Conservation (phyloP, 305 asterid genomes). For the Coffea humblotiana region DNA sequence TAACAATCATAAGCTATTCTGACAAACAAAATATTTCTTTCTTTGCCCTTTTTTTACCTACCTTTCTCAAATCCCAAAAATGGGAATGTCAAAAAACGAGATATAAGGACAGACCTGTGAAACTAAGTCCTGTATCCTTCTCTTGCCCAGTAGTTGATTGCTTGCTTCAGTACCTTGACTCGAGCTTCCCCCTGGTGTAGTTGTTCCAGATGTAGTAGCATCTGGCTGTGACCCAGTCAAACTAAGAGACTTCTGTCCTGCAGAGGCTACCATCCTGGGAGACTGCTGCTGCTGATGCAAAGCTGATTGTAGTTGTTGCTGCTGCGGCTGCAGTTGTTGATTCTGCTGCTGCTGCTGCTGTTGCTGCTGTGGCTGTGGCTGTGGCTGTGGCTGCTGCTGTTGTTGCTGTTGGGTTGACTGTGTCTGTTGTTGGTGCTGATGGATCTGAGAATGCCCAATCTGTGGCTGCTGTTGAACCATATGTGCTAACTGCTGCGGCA, state of each 20-base stretch:
- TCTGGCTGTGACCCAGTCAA: slow-evolving; percentile 94
- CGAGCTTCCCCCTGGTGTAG: slow-evolving; percentile 93
- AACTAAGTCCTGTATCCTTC: slow-evolving; percentile 85
- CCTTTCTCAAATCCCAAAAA: not conserved
- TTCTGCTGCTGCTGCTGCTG: slow-evolving; percentile 29
- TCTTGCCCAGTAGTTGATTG: slow-evolving; percentile 89
- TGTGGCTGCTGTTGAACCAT: slow-evolving; percentile 76
- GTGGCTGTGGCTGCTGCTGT: slow-evolving; percentile 31
- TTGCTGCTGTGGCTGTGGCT: slow-evolving; percentile 35
- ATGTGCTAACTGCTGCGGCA: slow-evolving; percentile 79
- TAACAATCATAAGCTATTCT: not conserved
- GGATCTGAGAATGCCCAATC: slow-evolving; percentile 53
- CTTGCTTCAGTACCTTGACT: slow-evolving; percentile 94
- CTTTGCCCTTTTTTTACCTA: not conserved
- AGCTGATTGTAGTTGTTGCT: slow-evolving; percentile 12
- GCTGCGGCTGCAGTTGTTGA: slow-evolving; percentile 38
- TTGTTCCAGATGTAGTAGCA: slow-evolving; percentile 86
- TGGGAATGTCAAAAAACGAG: slow-evolving; percentile 10
- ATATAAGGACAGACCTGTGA: slow-evolving; percentile 57
- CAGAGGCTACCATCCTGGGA: slow-evolving; percentile 63
- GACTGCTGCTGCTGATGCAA: slow-evolving; percentile 62
- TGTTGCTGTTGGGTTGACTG: slow-evolving; percentile 36
- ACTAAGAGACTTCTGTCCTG: slow-evolving; percentile 79
- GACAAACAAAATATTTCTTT: not conserved
- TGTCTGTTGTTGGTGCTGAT: slow-evolving; percentile 52